Conservation (phyloP, 179 eudicot genomes). For the Amaranthus tricolor region DNA sequence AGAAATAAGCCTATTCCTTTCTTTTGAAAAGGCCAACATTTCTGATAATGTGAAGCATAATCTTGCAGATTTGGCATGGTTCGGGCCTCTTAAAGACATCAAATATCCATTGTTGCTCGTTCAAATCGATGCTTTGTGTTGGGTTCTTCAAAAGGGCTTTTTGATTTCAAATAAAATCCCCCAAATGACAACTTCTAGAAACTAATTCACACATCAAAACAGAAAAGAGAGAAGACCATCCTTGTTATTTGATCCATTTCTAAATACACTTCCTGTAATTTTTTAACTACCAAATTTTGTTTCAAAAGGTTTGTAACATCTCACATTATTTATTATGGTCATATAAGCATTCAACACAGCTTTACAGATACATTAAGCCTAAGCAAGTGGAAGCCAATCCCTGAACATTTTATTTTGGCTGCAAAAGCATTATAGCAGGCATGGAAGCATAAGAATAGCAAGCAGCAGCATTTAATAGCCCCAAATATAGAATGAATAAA, state of each 20-base stretch:
- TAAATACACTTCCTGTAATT: background rate
- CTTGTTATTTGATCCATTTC: background rate
- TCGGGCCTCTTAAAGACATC: background rate
- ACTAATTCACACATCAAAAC: background rate
- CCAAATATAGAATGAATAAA: too few species aligned
- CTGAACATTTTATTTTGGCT: too few species aligned
- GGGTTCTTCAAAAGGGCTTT: background rate
- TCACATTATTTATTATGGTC: background rate
- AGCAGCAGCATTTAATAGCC: background rate
- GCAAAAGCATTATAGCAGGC: background rate
- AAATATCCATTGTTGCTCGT: background rate
- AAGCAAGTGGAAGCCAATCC: background rate
- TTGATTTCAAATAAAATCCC: background rate
- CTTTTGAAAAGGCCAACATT: background rate
- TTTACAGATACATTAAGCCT: background rate
- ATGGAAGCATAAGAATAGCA: background rate
- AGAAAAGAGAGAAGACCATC: background rate
- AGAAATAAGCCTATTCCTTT: too few species aligned
- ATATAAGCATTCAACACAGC: background rate
- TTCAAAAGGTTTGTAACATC: background rate
- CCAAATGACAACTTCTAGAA: background rate
- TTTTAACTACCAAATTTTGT: background rate
- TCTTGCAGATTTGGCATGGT: background rate
- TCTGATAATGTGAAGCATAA: background rate
- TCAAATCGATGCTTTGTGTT: background rate